Percentiles rank a stretch among this genome's conserved stretches.
These are phyloP conservation scores for Hymenoscyphus infarciens DNA, from an alignment of 2,329 filamentous ascomycete species.

Conservation along the genomic window DNA sequence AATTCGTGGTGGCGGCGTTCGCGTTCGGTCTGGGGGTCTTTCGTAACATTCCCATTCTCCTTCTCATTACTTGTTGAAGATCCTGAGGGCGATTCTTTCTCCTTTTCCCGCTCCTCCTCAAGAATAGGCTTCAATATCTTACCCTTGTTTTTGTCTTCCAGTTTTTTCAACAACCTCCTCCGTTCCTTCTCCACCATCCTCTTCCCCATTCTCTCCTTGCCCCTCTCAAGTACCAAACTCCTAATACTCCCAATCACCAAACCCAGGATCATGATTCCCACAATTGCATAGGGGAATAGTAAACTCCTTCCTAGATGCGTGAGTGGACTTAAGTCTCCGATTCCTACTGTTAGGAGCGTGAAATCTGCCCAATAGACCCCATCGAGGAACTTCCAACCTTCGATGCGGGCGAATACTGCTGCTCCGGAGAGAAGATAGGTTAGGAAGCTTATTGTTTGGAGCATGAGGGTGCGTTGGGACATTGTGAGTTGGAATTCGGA, in stretches of 20 bases:
- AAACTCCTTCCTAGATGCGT: constrained; percentile 62
- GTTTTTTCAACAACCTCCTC: constrained; percentile 43
- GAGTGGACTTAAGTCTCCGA: constrained; percentile 50
- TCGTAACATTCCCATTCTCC: background rate
- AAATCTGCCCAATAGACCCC: constrained; percentile 77
- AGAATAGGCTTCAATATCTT: constrained; percentile 46
- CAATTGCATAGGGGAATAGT: constrained; percentile 77
- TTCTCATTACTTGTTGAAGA: background rate
- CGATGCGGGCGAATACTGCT: constrained; percentile 67
- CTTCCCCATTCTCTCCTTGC: constrained; percentile 50
- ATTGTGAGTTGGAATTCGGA: constrained; percentile 76
- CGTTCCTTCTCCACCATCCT: constrained; percentile 60
- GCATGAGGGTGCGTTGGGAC: constrained; percentile 80
- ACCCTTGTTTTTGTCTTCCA: constrained; percentile 45
- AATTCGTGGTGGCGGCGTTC: constrained; percentile 69
- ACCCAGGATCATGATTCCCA: constrained; percentile 80
- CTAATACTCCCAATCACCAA: constrained; percentile 78
- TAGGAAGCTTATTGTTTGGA: constrained; percentile 85
- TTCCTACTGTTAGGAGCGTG: constrained; percentile 61
- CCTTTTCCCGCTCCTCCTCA: constrained; percentile 11
- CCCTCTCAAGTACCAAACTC: constrained; percentile 58
- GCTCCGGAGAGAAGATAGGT: constrained; percentile 77
- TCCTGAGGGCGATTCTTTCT: background rate
- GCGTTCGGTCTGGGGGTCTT: constrained; percentile 42
- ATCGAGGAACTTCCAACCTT: constrained; percentile 74